phyloP scores from a whole-genome alignment of 108 stramenopile genomes.

The Skeletonema menzelii region DNA sequence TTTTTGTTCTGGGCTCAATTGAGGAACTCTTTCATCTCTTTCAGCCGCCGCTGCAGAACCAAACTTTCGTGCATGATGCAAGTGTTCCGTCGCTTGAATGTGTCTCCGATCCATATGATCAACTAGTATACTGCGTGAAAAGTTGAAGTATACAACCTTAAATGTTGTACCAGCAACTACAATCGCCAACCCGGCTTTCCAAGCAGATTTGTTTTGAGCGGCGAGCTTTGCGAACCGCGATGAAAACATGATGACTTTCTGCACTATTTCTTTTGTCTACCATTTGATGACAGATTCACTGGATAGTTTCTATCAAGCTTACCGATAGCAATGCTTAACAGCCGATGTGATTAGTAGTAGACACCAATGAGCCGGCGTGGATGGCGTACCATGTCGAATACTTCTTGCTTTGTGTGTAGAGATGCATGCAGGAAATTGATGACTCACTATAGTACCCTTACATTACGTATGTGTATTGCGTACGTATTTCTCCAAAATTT shows the following conservation, averaged over 20 bases:
- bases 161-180: slow-evolving; percentile 53
- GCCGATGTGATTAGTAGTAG: too few species aligned
- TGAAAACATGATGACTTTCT: slow-evolving; percentile 21
- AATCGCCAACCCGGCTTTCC: slow-evolving; percentile 39
- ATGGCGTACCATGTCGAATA: too few species aligned
- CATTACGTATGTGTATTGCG: too few species aligned
- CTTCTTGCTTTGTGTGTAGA: too few species aligned
- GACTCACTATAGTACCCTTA: too few species aligned
- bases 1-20: slow-evolving; percentile 60
- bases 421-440: too few species aligned
- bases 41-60: slow-evolving; percentile 54
- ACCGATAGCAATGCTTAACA: too few species aligned
- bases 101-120: slow-evolving; percentile 58
- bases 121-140: slow-evolving; percentile 57
- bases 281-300: neutral
- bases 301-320: too few species aligned
- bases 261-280: neutral
- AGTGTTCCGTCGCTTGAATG: slow-evolving; percentile 59
- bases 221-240: slow-evolving; percentile 14
- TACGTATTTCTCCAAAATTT: too few species aligned
- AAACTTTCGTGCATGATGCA: slow-evolving; percentile 59
- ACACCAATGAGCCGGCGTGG: too few species aligned
- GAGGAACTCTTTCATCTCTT: slow-evolving; percentile 55
- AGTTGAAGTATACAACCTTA: slow-evolving; percentile 65
- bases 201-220: slow-evolving; percentile 27